Base-by-base conservation (phyloP, 202 grass and related monocot genomes). In the Schoenoplectus tabernaemontani region DNA sequence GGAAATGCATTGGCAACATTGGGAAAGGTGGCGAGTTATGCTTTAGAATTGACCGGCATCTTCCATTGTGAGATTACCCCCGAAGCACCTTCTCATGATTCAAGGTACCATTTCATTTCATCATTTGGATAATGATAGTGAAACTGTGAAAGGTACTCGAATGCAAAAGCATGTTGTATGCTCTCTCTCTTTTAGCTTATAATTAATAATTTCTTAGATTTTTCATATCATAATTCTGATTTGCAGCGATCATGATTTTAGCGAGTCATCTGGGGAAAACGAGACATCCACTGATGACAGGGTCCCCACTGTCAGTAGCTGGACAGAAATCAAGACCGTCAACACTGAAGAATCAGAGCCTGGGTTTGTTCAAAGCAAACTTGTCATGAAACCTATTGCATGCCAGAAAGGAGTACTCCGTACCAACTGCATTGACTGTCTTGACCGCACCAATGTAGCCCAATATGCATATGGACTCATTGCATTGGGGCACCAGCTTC, bases 361-460 rank as follows among this genome's bases (percentile, higher is more conserved):
- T 64, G 66, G n/a, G 32, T 58, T 69, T 64, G 22, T 54, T 39
- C n/a, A 19, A 64, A 78, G 8, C 36, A 77, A 84, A 57, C 36
- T 66, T 53, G 74, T 41, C 44, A 59, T 83, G 63, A 83, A 83
- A 54, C 88, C 90, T 79, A 84, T 89, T 83, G 81, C 70, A 58
- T 81, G 83, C 61, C 96, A 99, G 74, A 95, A 90, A 84, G 96
- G 96, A 65, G 90, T 99, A 44, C 88, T 99, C 34, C 91, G 96
- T 85, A 99, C 96, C 75, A 99, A 99, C 77, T 99, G 96, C 80
- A 96, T 99, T 76, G 96, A 99, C 76, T 99, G 96, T 83, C 87
- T 99, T 59, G 96, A 99, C 77, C 92, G 96, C 56, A 99, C 96
- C 82, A 99, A 99, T 86, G 92, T 99, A 23, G 96, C 96, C 63